These are phyloP conservation scores for Fusarium robinianum DNA, from an alignment of 2,329 filamentous ascomycete genomes.

Conservation along the genomic window DNA sequence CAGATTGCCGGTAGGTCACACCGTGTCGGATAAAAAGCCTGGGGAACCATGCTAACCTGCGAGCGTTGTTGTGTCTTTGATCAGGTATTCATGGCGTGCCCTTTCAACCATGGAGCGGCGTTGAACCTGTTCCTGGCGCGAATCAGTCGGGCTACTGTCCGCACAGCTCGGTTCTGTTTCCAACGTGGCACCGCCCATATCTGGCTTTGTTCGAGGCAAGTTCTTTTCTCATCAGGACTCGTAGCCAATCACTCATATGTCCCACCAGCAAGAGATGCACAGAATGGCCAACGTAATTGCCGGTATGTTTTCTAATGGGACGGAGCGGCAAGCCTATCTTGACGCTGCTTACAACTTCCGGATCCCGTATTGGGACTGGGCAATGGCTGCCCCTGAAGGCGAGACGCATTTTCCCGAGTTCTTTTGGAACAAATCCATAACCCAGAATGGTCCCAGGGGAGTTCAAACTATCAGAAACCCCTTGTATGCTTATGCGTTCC, in stretches of 20 bases:
- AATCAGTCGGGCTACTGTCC: slow-evolving; percentile 72
- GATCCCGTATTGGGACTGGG: slow-evolving; percentile 66
- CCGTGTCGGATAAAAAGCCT: slow-evolving; percentile 1
- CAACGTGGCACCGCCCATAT: slow-evolving; percentile 84
- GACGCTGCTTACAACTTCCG: slow-evolving; percentile 56
- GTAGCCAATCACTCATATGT: background rate
- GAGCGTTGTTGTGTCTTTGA: background rate
- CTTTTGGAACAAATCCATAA: slow-evolving; percentile 54
- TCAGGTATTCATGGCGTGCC: slow-evolving; percentile 82
- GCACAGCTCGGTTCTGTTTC: slow-evolving; percentile 76
- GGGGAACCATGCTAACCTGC: slow-evolving; percentile 11
- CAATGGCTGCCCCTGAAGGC: slow-evolving; percentile 52
- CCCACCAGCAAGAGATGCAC: slow-evolving; percentile 44
- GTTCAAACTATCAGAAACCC: slow-evolving; percentile 63
- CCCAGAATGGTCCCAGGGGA: slow-evolving; percentile 61
- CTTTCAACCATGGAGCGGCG: slow-evolving; percentile 58
- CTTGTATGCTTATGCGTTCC: slow-evolving; percentile 63
- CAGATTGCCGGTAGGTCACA: slow-evolving; percentile 68
- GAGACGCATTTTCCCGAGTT: slow-evolving; percentile 52
- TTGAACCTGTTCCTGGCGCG: slow-evolving; percentile 55
- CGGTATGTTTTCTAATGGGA: slow-evolving; percentile 51
- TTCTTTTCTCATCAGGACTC: background rate
- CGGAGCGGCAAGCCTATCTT: slow-evolving; percentile 54
- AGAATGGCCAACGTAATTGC: slow-evolving; percentile 50
- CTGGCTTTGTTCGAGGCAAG: slow-evolving; percentile 63